phyloP scores from a whole-genome alignment of 1,284 basidiomycete species.

The Microbotryum scabiosae region DNA sequence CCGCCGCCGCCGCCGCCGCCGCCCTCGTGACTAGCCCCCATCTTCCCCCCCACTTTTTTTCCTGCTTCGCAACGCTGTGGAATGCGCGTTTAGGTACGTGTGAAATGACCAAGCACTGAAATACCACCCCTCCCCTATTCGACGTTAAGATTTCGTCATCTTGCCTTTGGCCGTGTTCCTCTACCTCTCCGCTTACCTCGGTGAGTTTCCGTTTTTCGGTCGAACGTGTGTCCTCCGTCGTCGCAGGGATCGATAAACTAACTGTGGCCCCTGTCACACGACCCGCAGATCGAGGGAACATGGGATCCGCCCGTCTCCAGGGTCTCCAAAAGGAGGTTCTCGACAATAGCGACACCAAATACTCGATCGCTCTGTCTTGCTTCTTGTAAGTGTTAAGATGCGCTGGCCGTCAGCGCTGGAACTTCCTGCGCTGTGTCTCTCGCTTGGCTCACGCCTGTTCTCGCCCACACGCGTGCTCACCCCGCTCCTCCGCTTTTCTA shows the following conservation, averaged over 20 bases:
- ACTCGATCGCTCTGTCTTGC: constrained; percentile 40
- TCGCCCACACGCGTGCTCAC: background rate
- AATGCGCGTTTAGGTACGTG: no score
- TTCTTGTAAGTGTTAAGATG: constrained; percentile 35
- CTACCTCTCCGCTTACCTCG: constrained; percentile 44
- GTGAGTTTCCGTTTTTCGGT: constrained; percentile 31
- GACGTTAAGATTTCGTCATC: constrained; percentile 37
- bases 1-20: background rate
- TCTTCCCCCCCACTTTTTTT: background rate
- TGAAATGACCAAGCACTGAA: no score
- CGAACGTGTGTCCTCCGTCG: background rate
- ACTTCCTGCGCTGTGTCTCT: no score
- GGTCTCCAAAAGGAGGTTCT: constrained; percentile 39
- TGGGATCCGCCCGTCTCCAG: constrained; percentile 38
- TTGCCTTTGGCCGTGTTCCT: constrained; percentile 43
- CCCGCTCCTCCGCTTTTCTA: background rate
- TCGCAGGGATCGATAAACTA: no score
- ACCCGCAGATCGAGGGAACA: background rate
- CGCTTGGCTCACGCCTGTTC: no score
- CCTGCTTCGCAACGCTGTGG: no score
- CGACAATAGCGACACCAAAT: constrained; percentile 37
- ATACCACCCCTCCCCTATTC: no score
- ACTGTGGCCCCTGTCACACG: no score
- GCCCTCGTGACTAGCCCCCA: background rate
- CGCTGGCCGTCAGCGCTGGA: background rate